Base-by-base conservation (phyloP, 495 filamentous ascomycete species). In the Talaromyces thailandensis region DNA sequence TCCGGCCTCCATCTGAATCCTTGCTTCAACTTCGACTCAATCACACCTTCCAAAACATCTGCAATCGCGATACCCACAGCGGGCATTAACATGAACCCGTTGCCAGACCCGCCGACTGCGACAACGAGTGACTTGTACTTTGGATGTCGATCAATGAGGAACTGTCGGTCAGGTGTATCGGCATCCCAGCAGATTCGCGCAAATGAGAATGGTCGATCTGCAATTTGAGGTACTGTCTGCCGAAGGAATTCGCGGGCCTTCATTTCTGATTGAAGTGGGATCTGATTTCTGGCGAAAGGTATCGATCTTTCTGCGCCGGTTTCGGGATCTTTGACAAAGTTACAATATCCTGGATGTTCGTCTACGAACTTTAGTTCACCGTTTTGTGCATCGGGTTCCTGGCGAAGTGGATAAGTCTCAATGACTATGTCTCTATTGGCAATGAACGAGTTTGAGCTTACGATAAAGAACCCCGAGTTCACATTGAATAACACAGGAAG, bases 281-380 rank as follows among this genome's bases (percentile, higher is more conserved):
- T 81, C 64, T 84, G 77, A 14, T 78, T 65, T 56, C 67, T 74
- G 0, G 77, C 71, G 58, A 84, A 82, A 0, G 80, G 82, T 5
- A 75, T 66, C 26, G 73, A 51, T 72, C 77, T 23, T 69, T 66
- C 21, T 64, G 63, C 57, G 73, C 71, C 57, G 4, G 57, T 59
- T 6, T 59, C 32, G 4, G 57, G 31, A 21, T 59, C 57, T 16
- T 43, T 21, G 12, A 74, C 26, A 12, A 75, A 78, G 56, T 83
- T 83, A 63, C 71, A 76, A 63, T 84, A 84, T 12, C 82, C 82
- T 1, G 80, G 80, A 51, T 83, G 81, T 62, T 84, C 81, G 61
- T 83, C 82, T 65, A 79, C 82, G 57, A 84, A 76, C 66, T 84
- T 84, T 1, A 84, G 67, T 63, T 83, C 76, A 14, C 75, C 68